These are phyloP conservation scores for Sarocladium oryzae DNA, from an alignment of 2,329 filamentous ascomycete species.

Conservation along the genomic window DNA sequence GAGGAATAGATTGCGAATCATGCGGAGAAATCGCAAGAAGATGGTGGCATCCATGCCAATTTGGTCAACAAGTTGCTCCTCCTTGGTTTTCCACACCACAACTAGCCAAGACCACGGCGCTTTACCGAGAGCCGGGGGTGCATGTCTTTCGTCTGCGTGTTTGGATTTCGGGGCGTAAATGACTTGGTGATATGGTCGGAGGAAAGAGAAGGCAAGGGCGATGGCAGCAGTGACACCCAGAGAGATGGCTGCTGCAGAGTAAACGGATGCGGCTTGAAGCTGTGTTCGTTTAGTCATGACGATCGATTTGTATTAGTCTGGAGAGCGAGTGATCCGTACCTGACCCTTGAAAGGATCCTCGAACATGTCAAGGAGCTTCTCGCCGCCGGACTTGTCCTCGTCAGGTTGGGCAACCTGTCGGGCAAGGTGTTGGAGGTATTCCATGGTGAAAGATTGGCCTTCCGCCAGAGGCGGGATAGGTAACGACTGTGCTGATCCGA, in stretches of 20 bases:
- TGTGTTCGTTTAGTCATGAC: slow-evolving; percentile 9
- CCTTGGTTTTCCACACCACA: slow-evolving; percentile 71
- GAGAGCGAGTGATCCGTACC: slow-evolving; percentile 24
- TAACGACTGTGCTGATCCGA: too few species aligned
- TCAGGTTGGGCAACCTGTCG: slow-evolving; percentile 9
- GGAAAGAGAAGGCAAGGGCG: slow-evolving; percentile 75
- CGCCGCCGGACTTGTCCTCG: slow-evolving; percentile 25
- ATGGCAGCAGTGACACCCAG: slow-evolving; percentile 68
- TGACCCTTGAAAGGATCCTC: slow-evolving; percentile 43
- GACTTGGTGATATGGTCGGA: slow-evolving; percentile 84
- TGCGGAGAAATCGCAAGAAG: slow-evolving; percentile 80
- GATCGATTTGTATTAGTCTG: neutral
- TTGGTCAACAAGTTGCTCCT: slow-evolving; percentile 69
- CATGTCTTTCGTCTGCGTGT: slow-evolving; percentile 83
- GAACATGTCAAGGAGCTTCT: slow-evolving; percentile 42
- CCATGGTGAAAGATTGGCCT: slow-evolving; percentile 10
- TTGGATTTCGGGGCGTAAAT: slow-evolving; percentile 94
- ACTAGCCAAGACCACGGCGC: slow-evolving; percentile 83
- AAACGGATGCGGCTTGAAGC: slow-evolving; percentile 48
- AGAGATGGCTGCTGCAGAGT: slow-evolving; percentile 74
- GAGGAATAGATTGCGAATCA: slow-evolving; percentile 88
- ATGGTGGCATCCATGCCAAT: slow-evolving; percentile 87
- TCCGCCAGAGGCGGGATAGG: slow-evolving; percentile 20
- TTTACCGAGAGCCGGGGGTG: slow-evolving; percentile 78
- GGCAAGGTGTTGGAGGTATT: slow-evolving; percentile 12